A percentile compares a stretch with the other conserved stretches of the same genome.
These are phyloP conservation scores for Hypoxylon intermedium DNA, from an alignment of 495 filamentous ascomycete genomes.

Conservation along the genomic window DNA sequence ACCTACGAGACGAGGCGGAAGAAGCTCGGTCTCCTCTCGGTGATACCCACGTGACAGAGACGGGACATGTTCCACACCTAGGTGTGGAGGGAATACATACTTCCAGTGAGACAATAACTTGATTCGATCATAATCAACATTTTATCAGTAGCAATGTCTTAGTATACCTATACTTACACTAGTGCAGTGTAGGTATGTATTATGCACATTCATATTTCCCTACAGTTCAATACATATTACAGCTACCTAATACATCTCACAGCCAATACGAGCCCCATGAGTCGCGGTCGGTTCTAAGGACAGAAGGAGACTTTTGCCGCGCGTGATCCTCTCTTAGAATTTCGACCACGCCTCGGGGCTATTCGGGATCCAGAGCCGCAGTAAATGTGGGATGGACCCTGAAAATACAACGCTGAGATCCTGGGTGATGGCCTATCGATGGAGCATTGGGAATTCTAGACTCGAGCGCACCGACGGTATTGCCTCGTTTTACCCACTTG, in stretches of 20 bases:
- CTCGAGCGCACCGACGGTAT: slow-evolving; percentile 15
- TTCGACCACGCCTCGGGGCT: slow-evolving; percentile 23
- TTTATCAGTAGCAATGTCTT: no score
- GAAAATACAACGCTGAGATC: slow-evolving; percentile 32
- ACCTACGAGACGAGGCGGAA: slow-evolving; percentile 11
- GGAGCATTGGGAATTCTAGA: slow-evolving; percentile 34
- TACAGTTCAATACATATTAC: no score
- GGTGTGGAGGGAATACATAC: background rate
- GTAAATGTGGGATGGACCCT: slow-evolving; percentile 38
- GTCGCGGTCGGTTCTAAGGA: slow-evolving; percentile 10
- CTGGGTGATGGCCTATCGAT: slow-evolving; percentile 18
- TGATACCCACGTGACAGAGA: no score
- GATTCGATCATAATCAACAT: no score
- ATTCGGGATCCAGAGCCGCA: slow-evolving; percentile 36
- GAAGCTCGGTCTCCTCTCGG: slow-evolving; percentile 30
- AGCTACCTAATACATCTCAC: no score
- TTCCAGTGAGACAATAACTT: no score
- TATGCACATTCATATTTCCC: no score
- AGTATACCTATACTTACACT: no score
- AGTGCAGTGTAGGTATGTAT: no score
- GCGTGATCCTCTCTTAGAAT: slow-evolving; percentile 25
- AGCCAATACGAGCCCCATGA: no score
- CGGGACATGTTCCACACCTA: no score
- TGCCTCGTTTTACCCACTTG: slow-evolving; percentile 13
- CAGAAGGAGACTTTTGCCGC: slow-evolving; percentile 7